Evolutionary conservation across 2,329 filamentous ascomycete species (phyloP).

Genomic region (Aureobasidium melanogenum): DNA sequence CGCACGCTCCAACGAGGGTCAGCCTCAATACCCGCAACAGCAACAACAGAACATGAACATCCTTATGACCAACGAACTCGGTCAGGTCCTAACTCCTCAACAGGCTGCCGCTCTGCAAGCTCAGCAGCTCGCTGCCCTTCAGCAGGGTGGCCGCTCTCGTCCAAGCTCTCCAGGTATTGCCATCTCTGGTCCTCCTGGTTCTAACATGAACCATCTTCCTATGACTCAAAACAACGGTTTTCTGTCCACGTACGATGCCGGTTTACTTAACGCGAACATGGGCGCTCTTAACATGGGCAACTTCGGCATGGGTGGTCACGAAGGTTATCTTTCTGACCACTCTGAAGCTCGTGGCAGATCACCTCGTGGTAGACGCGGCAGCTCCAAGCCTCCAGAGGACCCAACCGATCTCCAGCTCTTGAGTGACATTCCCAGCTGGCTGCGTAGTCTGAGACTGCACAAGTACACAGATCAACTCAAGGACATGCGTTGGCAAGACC

Average conservation of each 20-base stretch:
- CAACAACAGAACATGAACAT: constrained; percentile 53
- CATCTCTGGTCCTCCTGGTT: constrained; percentile 59
- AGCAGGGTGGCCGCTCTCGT: constrained; percentile 69
- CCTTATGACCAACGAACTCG: constrained; percentile 82
- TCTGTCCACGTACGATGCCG: constrained; percentile 74
- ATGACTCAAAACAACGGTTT: constrained; percentile 94
- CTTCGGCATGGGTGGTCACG: constrained; percentile 50
- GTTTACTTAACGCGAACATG: constrained; percentile 60
- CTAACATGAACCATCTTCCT: constrained; percentile 48
- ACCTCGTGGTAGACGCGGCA: constrained; percentile 82
- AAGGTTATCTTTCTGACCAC: constrained; percentile 89
- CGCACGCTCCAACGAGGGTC: constrained; percentile 76
- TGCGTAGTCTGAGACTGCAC: constrained; percentile 87
- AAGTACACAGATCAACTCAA: constrained; percentile 99
- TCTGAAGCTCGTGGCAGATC: constrained; percentile 85
- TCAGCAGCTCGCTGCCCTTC: constrained; percentile 75
- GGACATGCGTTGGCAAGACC: constrained; percentile 91
- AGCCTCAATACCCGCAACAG: constrained; percentile 47
- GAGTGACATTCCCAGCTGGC: constrained; percentile 92
- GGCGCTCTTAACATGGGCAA: constrained; percentile 55
- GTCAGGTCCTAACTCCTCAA: constrained; percentile 65
- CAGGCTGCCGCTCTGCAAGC: constrained; percentile 46
- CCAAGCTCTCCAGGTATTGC: constrained; percentile 83
- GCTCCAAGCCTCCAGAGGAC: constrained; percentile 95
- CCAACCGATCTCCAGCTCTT: constrained; percentile 84